A percentile compares a stretch with the other conserved stretches of the same genome.
phyloP scores from a whole-genome alignment of 2,329 filamentous ascomycete species.

The Calonectria honghensis region DNA sequence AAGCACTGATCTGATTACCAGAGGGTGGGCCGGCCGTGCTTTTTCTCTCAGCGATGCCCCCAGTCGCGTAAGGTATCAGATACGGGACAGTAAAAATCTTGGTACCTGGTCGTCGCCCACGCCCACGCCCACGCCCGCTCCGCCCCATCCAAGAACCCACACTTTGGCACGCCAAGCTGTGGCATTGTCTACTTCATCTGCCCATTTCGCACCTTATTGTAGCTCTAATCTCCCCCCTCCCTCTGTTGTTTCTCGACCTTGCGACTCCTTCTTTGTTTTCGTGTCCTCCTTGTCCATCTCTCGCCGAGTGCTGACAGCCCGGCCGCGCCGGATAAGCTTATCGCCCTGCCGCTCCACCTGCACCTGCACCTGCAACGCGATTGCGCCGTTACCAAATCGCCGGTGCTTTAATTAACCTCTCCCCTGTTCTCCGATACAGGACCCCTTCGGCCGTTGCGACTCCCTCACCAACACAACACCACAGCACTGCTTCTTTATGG shows the following conservation, averaged over 20 bases:
- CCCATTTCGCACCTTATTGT: conserved; percentile 14
- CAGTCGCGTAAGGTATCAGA: conserved; percentile 13
- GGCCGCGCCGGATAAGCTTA: conserved; percentile 31
- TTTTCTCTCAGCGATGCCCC: conserved; percentile 18
- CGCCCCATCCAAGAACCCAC: conserved; percentile 39
- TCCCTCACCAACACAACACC: conserved; percentile 35
- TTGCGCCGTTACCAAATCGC: conserved; percentile 34
- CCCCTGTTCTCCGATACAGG: conserved; percentile 39
- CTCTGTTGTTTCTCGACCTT: conserved; percentile 8
- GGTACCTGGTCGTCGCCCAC: conserved; percentile 24
- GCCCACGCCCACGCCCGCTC: conserved; percentile 23
- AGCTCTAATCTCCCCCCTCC: conserved; percentile 1
- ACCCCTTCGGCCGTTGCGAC: conserved; percentile 29
- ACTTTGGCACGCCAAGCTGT: conserved; percentile 24
- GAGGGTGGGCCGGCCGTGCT: conserved; percentile 20
- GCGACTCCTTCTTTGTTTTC: not conserved
- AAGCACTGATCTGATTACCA: conserved; percentile 16
- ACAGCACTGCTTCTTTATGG: conserved; percentile 56
- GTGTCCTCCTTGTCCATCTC: not conserved
- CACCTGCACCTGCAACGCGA: conserved; percentile 36
- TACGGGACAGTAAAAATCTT: conserved; percentile 14
- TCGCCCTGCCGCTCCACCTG: conserved; percentile 31
- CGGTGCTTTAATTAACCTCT: conserved; percentile 46
- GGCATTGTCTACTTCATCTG: conserved; percentile 29
- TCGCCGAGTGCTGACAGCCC: conserved; percentile 13